Base-by-base conservation (phyloP, 2,329 filamentous ascomycete species). In the Nigrospora osmanthi region DNA sequence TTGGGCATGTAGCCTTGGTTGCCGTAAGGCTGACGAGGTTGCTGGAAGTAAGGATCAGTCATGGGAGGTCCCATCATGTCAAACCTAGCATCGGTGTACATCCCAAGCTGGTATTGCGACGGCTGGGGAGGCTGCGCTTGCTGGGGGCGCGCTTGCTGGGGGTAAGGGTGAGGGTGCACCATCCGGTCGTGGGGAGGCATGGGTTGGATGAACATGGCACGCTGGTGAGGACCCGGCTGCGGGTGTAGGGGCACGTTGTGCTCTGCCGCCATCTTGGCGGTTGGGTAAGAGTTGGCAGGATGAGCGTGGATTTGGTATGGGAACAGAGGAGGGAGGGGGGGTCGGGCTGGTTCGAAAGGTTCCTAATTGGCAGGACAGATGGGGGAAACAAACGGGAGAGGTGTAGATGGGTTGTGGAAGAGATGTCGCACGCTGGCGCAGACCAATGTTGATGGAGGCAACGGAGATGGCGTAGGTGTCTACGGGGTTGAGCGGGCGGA, bases 1-100 rank as follows among this genome's bases (percentile, higher is more conserved):
- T 85, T 84, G 56, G 79, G 75, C 61, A 83, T 68, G 65, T 81
- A 83, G 65, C 73, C 73, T 54, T 70, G 72, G 62, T 68, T 75
- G 66, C 68, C 60, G 58, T 65, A 72, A 34, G 65, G 55, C 47
- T 65, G 64, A 45, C 67, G 65, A 43, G 65, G 56, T 62, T 59
- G 58, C 58, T 63, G 58, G 36, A 35, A 9, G 28, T 37, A 40
- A 32, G 47, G 43, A 40, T 48, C 43, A 48, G 47, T 46, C 36
- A 48, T 37, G 17, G 14, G n/a, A 28, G 19, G 31, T 15, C 15
- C 35, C 44, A 43, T 34, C 44, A 46, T 38, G 17, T 48, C 43
- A 12, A 46, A 32, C 41, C 47, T 32, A 19, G 41, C 40, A 34
- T 48, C 47, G 32, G 31, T 46, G 43, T 44, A 33, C 19, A 46